Evolutionary conservation across 2,329 filamentous ascomycete genomes (phyloP), one percentile per base, ranked within the genome.

Genomic region (Aspergillus sp.): DNA sequence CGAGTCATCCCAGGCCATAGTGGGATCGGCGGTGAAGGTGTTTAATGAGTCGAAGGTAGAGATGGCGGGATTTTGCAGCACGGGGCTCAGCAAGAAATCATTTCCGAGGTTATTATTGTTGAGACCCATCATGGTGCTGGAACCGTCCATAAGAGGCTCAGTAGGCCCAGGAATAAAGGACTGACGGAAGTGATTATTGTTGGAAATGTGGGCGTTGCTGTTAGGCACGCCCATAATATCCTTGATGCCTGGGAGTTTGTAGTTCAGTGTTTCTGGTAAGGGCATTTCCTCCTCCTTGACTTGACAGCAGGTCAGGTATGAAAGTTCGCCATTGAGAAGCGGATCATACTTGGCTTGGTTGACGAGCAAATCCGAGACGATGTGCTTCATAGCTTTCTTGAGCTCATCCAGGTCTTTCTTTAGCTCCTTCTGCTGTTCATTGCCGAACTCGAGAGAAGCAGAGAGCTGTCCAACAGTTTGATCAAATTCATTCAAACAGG

Each of bases 251-350:
- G 48, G 52, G 27, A 27, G 14, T 17, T 46, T 23, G 12, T 15
- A 46, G 6, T 5, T 17, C n/a, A 46, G 4, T 8, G 41, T 31
- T 19, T 40, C 50, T 23, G 53, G 14, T 57, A 55, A 60, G 3
- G 61, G 61, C 23, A 62, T 35, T 35, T 60, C 61, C 2, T 58
- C 52, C 3, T 59, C 46, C 2, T 70, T 65, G 44, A 83, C 70
- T 11, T 72, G 68, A 12, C 69, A 70, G 63, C 79, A 81, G 1
- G 80, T 81, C 50, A 82, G 68, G 64, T 80, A 79, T 3, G 67
- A 52, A 33, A 81, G 61, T 3, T 62, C 39, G 17, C 57, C 70
- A 0, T 68, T 63, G 53, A 80, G 76, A 17, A 79, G 19, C 4
- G 59, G 52, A 33, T 63, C 53, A 39, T 61, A 68, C 55, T 75